Evolutionary conservation across 2,329 filamentous ascomycete species (phyloP), one percentile per base, ranked within the genome.

Genomic region (Fusarium fujikuroi): DNA sequence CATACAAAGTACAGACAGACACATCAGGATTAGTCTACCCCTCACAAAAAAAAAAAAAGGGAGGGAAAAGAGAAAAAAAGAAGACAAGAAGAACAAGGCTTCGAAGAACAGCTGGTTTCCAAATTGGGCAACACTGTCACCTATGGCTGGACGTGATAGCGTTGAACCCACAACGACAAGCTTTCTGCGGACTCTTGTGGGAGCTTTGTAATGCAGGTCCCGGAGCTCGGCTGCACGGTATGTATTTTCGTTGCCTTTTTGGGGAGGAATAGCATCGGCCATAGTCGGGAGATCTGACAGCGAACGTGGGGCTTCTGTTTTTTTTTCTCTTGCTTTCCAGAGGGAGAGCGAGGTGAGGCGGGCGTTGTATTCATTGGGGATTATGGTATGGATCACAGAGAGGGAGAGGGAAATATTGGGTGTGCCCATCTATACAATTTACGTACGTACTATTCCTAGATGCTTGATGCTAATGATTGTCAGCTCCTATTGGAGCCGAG

Each of bases 241-340:
- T 81, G 80, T 79, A 68, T 66, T 78, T 73, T 75, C 59, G 49
- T 80, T 81, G 69, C 80, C 80, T 63, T 52, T 80, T 81, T 77
- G 58, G 76, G 79, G 60, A 70, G 62, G 61, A 67, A 54, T 57
- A 65, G 57, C 61, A 66, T 70, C 74, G 72, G 72, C 61, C 67
- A 50, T 66, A 68, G 74, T 72, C 72, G 75, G 75, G 60, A 56
- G 69, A 73, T 66, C 64, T 56, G 49, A 40, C 50, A 60, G 25
- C 39, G 32, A 63, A 62, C 65, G 70, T 73, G 70, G 70, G 70
- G 69, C 69, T 42, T 47, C 23, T 10, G 9, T 15, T 5, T 21
- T 21, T 47, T 21, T 21, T 16, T 11, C 5, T 46, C 4, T 23
- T 16, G 32, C 54, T 39, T 58, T 5, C 21, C 9, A n/a, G 50